Evolutionary conservation across 164 flowering plant genomes (phyloP), one percentile per base, ranked within the genome.

Genomic region (Vitis rotundifolia): DNA sequence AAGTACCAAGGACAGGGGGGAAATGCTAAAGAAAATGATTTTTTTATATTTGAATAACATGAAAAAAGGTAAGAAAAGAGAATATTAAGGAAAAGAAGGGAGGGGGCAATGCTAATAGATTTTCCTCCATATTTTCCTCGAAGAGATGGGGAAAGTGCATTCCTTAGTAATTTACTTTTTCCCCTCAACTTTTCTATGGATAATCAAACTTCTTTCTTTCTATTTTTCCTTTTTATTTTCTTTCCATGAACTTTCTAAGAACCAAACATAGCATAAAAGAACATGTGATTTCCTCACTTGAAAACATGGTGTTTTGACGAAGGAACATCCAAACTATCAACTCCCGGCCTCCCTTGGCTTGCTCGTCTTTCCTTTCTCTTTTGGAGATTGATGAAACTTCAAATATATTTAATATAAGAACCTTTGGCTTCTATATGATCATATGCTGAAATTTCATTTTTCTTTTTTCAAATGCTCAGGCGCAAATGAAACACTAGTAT

Each of bases 401-500:
- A 26, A 22, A 51, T 9, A 28, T 13, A 1, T 15, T 53, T 18
- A 15, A 13, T 53, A 15, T 65, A 11, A n/a, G 15, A 56, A 56
- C n/a, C 31, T 59, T 22, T 19, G 37, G 15, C 44, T 37, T 37
- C 7, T 56, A 28, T 8, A 29, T 54, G 67, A 63, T 19, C 5
- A 9, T 49, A 9, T 49, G 14, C 22, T 8, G 31, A 11, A 9
- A 28, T 14, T 58, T 47, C 18, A 3, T 18, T 67, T 59, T 47
- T 50, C 31, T 67, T 67, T 50, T 59, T 49, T 37, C 49, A 59
- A 63, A 63, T 64, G n/a, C 55, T 67, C 86, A 94, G 99, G 97
- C 14, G 79, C 86, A 50, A 94, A 95, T 78, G 97, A 94, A 77
- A 90, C 90, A 54, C 69, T 71, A 75, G 87, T 82, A 54, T 94